These are phyloP conservation scores for Thelonectria blattea DNA, from an alignment of 2,329 filamentous ascomycete species.

Conservation along the genomic window DNA sequence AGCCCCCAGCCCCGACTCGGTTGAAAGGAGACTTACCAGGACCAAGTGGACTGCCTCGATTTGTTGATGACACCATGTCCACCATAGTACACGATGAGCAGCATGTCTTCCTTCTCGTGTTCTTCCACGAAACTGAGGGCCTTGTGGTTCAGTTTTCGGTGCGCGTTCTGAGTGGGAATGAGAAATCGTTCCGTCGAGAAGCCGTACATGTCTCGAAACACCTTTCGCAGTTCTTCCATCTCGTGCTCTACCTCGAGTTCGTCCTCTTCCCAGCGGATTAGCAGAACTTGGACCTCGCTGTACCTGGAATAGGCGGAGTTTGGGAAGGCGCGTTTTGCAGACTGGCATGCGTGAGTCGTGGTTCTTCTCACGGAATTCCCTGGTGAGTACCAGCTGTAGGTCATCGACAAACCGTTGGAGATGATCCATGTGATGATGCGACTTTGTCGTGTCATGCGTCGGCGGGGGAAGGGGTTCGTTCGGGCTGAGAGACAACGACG, in stretches of 20 bases:
- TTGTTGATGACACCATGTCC: conserved; percentile 37
- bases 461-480: conserved; percentile 30
- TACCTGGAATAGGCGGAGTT: conserved; percentile 37
- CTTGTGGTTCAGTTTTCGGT: conserved; percentile 35
- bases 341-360: conserved; percentile 23
- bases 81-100: conserved; percentile 37
- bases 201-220: conserved; percentile 32
- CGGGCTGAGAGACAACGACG: conserved; percentile 33
- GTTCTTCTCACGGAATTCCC: background rate
- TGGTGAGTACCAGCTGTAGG: conserved; percentile 28
- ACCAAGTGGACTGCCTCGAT: conserved; percentile 37
- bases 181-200: conserved; percentile 33
- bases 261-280: conserved; percentile 38
- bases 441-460: conserved; percentile 37
- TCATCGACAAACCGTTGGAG: conserved; percentile 31
- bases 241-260: conserved; percentile 36
- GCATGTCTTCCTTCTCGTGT: conserved; percentile 36
- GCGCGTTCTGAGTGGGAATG: conserved; percentile 35
- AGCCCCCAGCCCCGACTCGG: conserved; percentile 9
- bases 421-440: conserved; percentile 36
- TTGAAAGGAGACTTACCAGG: conserved; percentile 28
- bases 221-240: conserved; percentile 29
- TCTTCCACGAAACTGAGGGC: conserved; percentile 35
- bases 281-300: conserved; percentile 33
- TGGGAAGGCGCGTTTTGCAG: conserved; percentile 35